Evolutionary conservation across 1,284 basidiomycete genomes (phyloP).

Genomic region (Pseudozyma tsukubaensis): DNA sequence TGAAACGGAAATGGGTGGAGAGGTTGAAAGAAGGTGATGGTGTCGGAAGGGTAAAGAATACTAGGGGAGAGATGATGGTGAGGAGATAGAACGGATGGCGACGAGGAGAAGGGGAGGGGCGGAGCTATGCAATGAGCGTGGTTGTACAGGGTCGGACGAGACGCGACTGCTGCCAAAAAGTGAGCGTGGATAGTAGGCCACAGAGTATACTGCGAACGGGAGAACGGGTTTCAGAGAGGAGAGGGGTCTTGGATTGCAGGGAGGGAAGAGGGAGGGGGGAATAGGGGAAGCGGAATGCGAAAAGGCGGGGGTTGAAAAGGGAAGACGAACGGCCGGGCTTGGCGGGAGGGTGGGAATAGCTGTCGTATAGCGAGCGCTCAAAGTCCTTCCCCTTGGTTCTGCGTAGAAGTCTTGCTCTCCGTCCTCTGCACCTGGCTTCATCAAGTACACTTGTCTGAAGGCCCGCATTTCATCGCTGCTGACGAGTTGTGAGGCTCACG

Average conservation of each 20-base stretch:
- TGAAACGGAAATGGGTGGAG: conserved; percentile 4
- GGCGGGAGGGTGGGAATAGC: conserved; percentile 14
- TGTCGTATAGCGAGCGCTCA: no score
- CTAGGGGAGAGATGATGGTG: background rate
- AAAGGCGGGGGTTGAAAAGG: conserved; percentile 20
- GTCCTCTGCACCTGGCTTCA: no score
- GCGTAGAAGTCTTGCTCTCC: no score
- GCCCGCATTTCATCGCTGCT: no score
- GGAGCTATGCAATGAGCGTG: background rate
- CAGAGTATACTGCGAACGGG: background rate
- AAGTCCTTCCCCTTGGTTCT: no score
- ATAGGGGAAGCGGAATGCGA: background rate
- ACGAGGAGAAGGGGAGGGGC: conserved; percentile 5
- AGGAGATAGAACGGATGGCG: conserved; percentile 6
- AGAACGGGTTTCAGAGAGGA: background rate
- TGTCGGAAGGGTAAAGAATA: background rate
- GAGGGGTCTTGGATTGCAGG: background rate
- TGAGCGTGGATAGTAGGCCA: background rate
- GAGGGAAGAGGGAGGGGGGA: background rate
- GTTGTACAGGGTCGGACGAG: background rate
- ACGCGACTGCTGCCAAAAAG: background rate
- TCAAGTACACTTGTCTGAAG: no score
- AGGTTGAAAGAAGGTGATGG: background rate
- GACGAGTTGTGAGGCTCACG: no score
- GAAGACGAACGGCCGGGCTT: conserved; percentile 8